Evolutionary conservation across 1,284 basidiomycete species (phyloP), one percentile per base, ranked within the genome.

Genomic region (Microbotryum lychnidis-dioicae): DNA sequence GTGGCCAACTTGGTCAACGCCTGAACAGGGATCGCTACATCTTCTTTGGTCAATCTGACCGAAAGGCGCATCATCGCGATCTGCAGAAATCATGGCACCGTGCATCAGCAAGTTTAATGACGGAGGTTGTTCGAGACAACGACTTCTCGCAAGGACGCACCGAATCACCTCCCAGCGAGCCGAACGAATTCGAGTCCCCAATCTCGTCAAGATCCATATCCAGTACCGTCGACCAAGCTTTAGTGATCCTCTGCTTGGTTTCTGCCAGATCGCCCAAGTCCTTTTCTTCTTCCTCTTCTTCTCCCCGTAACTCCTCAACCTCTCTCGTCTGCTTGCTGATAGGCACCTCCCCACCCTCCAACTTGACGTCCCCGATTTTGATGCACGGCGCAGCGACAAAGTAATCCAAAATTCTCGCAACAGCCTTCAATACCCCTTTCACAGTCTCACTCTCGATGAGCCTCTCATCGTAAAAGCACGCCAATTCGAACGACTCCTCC

Each of bases 101-200:
- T 1, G 4, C 21, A 23, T n/a, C 18, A 16, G 1, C 9, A 9
- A 12, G 18, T 44, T 21, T 4, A 10, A 29, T 23, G 18, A 4
- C 23, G 20, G 6, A 23, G 12, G 2, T 50, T 10, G 48, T 50
- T 9, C 48, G 9, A 6, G 14, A 9, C 20, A 4, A 29, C 14
- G 27, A 27, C 37, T 18, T 8, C 27, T 53, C 20, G 10, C n/a
- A 16, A 25, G 21, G 12, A 54, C 65, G 46, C n/a, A 70, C 70
- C 55, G 70, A 71, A 31, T 71, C 69, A 7, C 70, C 70, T n/a
- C 70, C 70, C 6, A 70, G 53, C 8, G 63, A 61, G 21, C 61
- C 60, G n/a, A 70, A 71, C 29, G 52, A 54, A 25, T 62, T 61
- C 18, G 62, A 50, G 20, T 45, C 23, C 1, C 48, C 57, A 23